Evolutionary conservation across 2,329 filamentous ascomycete species (phyloP), one percentile per base, ranked within the genome.

Genomic region (Thielaviopsis musarum): DNA sequence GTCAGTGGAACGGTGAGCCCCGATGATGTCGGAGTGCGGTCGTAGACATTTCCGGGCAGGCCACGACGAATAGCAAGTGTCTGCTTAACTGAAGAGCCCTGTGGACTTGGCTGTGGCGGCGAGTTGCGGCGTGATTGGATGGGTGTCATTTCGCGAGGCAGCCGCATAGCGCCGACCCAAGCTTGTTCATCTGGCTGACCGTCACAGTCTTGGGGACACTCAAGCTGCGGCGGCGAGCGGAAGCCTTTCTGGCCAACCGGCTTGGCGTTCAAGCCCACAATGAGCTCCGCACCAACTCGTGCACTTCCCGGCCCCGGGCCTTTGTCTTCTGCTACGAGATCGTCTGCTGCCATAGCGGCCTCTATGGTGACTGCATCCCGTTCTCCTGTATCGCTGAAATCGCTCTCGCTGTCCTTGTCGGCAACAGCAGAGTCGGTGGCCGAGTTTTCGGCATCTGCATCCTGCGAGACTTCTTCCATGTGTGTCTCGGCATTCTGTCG

Each of bases 161-260:
- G 75, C 55, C 69, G 70, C 66, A 81, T 75, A 59, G 74, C 70
- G 9, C 70, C 70, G 52, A 74, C 75, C 80, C 80, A 83, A 13
- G 73, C 71, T 64, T 77, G 72, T 68, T 84, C 76, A 65, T 84
- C 81, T 4, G 70, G 65, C 67, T 83, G 80, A 5, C 80, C 81
- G 3, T 69, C 65, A n/a, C 70, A 70, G 49, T 68, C 69, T 19
- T 49, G 22, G 2, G 55, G 21, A 49, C 45, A 57, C 13, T 30
- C 24, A 7, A 30, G 52, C 52, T 34, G 52, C 24, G 52, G 52
- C 15, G 52, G 38, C 15, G 38, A 45, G 38, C 38, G 38, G 10
- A 45, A 45, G 38, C 38, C 38, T 1, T 15, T n/a, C 38, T 45
- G 2, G 15, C 69, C 70, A 10, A 73, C 73, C 57, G 74, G 49